Evolutionary conservation across 1,139 yeast genomes (phyloP), one percentile per base, ranked within the genome.

Genomic region (Nakaseomyces sp.): DNA sequence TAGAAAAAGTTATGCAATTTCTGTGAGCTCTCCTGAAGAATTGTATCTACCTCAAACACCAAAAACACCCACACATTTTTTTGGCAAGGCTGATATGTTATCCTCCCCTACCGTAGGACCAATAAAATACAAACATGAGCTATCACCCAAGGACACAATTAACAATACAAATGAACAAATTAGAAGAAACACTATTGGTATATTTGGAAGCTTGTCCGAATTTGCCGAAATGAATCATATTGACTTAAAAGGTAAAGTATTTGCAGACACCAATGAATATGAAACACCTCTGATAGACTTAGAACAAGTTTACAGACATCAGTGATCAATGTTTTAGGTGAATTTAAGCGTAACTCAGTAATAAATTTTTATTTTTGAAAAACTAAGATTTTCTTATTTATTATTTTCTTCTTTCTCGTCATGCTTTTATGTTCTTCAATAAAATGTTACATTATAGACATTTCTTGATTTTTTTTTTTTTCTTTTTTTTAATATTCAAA

Each of bases 151-250:
- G 8, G 43, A 43, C 16, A 53, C 57, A 5, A 55, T 56, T 3
- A 37, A 43, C 20, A 47, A 57, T 42, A 57, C 62, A 2, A 51
- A 50, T 15, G 55, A 56, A 42, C 63, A 60, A 45, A 47, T 58
- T 7, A 47, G 55, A 37, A 54, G 61, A 41, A 60, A 58, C 41
- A 47, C 53, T 24, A 17, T 35, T 2, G 56, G 58, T 2, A 45
- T 43, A 9, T 57, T 50, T 37, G 45, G 41, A 10, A 50, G 47
- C 33, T 45, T 58, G 20, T 18, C 36, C 7, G 57, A 56, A 31
- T 56, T 58, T 39, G 54, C 53, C 4, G 43, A 46, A 16, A 46
- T 40, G 37, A 53, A 56, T 37, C 44, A 51, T n/a, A 40, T 53
- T 9, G 46, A 53, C 16, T 45, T 48, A n/a, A 36, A 44, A 12